A percentile compares a stretch with the other conserved stretches of the same genome.
phyloP scores from a whole-genome alignment of 768 basidiomycete genomes.

The Rhizopogon salebrosus region DNA sequence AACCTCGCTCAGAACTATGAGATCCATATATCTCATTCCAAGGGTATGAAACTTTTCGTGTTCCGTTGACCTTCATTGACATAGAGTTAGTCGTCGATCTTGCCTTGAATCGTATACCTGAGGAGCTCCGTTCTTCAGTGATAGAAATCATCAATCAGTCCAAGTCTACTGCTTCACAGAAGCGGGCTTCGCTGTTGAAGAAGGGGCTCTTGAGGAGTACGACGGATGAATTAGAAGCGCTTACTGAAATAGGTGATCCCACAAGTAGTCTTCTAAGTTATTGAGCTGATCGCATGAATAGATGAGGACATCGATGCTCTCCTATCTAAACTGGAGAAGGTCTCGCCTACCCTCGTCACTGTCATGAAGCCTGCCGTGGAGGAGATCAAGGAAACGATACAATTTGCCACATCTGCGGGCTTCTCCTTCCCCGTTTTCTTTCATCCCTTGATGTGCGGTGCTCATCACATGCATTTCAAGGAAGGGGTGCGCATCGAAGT shows the following conservation, averaged over 20 bases:
- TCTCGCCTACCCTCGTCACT: constrained; percentile 46
- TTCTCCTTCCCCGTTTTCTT: constrained; percentile 60
- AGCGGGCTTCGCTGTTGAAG: constrained; percentile 62
- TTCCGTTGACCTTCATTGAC: neutral
- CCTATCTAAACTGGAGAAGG: constrained; percentile 51
- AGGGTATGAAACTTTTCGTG: constrained; percentile 40
- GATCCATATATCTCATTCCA: constrained; percentile 75
- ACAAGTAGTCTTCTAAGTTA: neutral
- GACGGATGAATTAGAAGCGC: constrained; percentile 69
- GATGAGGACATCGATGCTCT: constrained; percentile 62
- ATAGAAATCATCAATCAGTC: constrained; percentile 61
- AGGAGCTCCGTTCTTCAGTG: constrained; percentile 48
- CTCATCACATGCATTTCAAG: constrained; percentile 59
- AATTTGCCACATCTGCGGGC: constrained; percentile 55
- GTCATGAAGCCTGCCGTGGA: constrained; percentile 47
- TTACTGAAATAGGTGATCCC: constrained; percentile 54
- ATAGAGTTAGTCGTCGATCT: constrained; percentile 58
- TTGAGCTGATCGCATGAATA: constrained; percentile 18
- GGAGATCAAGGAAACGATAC: constrained; percentile 60
- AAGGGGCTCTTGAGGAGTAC: constrained; percentile 62
- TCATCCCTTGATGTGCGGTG: constrained; percentile 70
- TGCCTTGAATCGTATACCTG: constrained; percentile 56
- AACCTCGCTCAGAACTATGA: constrained; percentile 64
- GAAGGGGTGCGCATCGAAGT: constrained; percentile 76
- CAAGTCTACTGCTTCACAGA: constrained; percentile 64